Evolutionary conservation across 2,329 filamentous ascomycete species (phyloP).

Genomic region (Colletotrichum horii): DNA sequence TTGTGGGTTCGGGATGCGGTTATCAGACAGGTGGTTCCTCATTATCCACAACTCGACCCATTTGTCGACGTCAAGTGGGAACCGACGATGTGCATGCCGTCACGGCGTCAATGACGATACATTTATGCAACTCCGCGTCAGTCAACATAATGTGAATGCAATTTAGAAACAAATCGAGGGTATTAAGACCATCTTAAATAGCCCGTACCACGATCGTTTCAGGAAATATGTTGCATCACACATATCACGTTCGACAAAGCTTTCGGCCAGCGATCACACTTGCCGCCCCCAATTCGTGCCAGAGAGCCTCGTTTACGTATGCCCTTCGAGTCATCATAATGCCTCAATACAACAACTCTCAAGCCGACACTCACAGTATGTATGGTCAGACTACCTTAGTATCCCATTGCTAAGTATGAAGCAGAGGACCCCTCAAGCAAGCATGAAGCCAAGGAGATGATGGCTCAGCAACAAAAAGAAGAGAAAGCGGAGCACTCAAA

Average conservation of each 20-base stretch:
- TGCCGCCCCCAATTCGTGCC: background rate
- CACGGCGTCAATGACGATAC: background rate
- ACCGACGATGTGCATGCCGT: background rate
- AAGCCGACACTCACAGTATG: conserved; percentile 3
- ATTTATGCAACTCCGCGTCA: background rate
- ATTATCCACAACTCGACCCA: background rate
- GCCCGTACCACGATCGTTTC: background rate
- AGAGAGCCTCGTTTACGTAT: background rate
- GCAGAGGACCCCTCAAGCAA: conserved; percentile 1
- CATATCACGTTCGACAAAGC: background rate
- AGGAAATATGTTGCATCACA: background rate
- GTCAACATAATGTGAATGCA: too few relatives aligned
- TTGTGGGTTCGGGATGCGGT: background rate
- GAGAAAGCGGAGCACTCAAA: conserved; percentile 7
- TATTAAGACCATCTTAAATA: background rate
- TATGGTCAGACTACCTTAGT: too few relatives aligned
- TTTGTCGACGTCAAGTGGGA: background rate
- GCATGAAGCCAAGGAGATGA: background rate
- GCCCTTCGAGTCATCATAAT: background rate
- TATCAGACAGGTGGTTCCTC: background rate
- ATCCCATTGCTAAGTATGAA: background rate
- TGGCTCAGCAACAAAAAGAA: background rate
- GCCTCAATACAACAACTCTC: background rate
- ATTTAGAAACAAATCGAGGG: background rate
- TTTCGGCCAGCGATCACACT: background rate